phyloP scores from a whole-genome alignment of 2,329 filamentous ascomycete species.

The Amauroascus verrucosus region DNA sequence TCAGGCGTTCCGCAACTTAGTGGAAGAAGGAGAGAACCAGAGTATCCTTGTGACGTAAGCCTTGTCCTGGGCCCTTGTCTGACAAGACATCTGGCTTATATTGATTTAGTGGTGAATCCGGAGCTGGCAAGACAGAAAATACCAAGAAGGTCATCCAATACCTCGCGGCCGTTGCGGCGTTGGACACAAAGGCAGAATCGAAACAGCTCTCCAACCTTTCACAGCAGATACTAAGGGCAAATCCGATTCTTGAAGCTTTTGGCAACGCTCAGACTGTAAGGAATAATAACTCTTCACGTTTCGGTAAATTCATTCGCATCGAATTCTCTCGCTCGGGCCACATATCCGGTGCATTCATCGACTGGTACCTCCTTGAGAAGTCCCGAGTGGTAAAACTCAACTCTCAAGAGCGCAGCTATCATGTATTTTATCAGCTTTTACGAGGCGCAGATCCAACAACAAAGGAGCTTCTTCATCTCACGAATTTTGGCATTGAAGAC shows the following conservation, averaged over 20 bases:
- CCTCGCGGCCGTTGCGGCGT: conserved; percentile 81
- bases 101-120: conserved; percentile 64
- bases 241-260: conserved; percentile 94
- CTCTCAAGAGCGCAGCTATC: conserved; percentile 83
- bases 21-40: conserved; percentile 91
- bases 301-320: conserved; percentile 97
- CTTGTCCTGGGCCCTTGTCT: neutral
- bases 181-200: conserved; percentile 59
- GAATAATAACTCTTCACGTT: conserved; percentile 96
- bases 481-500: conserved; percentile 65
- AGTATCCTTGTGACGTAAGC: conserved; percentile 83
- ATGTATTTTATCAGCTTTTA: conserved; percentile 92
- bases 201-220: conserved; percentile 75
- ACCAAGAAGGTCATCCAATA: conserved; percentile 99
- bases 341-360: conserved; percentile 91
- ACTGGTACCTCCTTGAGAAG: conserved; percentile 97
- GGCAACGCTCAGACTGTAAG: conserved; percentile 96
- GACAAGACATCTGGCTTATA: conserved; percentile 12
- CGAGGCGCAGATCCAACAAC: conserved; percentile 66
- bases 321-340: conserved; percentile 81
- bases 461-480: conserved; percentile 66
- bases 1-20: conserved; percentile 86
- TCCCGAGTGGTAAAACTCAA: conserved; percentile 92
- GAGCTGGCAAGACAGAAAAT: conserved; percentile 96
- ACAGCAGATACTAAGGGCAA: conserved; percentile 89